Evolutionary conservation across 1,284 basidiomycete species (phyloP).

Genomic region (Microbotryum scabiosae): DNA sequence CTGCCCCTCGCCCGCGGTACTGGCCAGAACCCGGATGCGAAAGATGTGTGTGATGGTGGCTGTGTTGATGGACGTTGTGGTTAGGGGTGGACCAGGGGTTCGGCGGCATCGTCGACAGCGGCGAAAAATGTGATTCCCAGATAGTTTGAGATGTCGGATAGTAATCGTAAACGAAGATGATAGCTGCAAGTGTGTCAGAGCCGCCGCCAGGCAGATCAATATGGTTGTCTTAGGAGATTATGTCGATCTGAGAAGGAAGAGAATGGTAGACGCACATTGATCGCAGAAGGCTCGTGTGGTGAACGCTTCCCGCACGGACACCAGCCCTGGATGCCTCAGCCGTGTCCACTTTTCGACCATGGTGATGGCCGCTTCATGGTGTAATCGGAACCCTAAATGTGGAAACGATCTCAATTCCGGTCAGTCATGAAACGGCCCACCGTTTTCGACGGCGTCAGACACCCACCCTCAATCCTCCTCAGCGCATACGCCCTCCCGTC

Average conservation of each 20-base stretch:
- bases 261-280: conserved; percentile 55
- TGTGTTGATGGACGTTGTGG: conserved; percentile 5
- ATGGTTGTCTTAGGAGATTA: neutral
- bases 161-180: conserved; percentile 88
- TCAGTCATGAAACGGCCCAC: too few relatives aligned
- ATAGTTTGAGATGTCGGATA: conserved; percentile 78
- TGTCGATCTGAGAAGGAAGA: neutral
- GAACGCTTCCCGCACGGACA: conserved; percentile 83
- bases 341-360: conserved; percentile 81
- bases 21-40: too few relatives aligned
- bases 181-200: conserved; percentile 48
- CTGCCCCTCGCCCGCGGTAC: conserved; percentile 13
- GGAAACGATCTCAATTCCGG: too few relatives aligned
- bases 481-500: conserved; percentile 75
- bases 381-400: conserved; percentile 65
- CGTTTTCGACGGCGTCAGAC: conserved; percentile 9
- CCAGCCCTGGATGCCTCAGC: conserved; percentile 78
- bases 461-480: conserved; percentile 75
- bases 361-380: conserved; percentile 69
- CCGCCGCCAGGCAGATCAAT: conserved; percentile 6
- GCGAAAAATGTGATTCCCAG: conserved; percentile 54
- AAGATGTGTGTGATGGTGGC: conserved; percentile 12
- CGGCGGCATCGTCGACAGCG: conserved; percentile 40
- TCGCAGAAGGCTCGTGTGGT: conserved; percentile 90
- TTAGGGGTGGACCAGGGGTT: conserved; percentile 35